Evolutionary conservation across 2,329 filamentous ascomycete species (phyloP), one percentile per base, ranked within the genome.

Genomic region (Hawksworthiomyces lignivorus): DNA sequence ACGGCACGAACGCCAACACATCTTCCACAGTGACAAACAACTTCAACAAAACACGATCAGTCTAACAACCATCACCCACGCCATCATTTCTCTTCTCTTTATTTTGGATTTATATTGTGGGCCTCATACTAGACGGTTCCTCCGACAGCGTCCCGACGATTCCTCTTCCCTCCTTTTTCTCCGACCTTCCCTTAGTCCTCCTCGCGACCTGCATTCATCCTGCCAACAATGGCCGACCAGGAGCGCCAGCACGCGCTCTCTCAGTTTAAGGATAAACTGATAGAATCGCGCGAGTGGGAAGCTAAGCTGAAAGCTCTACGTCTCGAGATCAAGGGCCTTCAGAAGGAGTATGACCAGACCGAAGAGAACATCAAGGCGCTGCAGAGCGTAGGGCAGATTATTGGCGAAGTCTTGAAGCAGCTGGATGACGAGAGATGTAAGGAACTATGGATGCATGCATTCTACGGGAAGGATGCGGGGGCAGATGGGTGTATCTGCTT

Each of bases 321-420:
- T 49, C 72, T 95, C 67, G 92, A 96, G 54, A 96, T 98, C 65
- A 98, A 97, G 71, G 87, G 84, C 46, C 68, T 97, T 42, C 87
- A 95, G 62, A 88, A 85, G 60, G 89, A 97, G 56, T 98, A 89
- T 59, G 90, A 98, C 63, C 81, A 90, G 53, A 97, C 92, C 41
- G 92, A 98, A 63, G 94, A 98, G 53, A 97, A 97, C 70, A 97
- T 98, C 74, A 98, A 98, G 73, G 92, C 92, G 52, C 72, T 98
- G 58, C 92, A 98, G 72, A 97, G 92, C 64, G 92, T 98, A 42
- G 92, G 92, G 38, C 92, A 98, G 70, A 98, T 98, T 65, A 97
- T 98, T 64, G 92, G 92, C 56, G 92, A 98, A 68, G 94, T 98
- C 48, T 70, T 98, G 59, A 98, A 98, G 73, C 94, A 98, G 72